Evolutionary conservation across 2,329 filamentous ascomycete species (phyloP), one percentile per base, ranked within the genome.

Genomic region (Penicillium sp.): DNA sequence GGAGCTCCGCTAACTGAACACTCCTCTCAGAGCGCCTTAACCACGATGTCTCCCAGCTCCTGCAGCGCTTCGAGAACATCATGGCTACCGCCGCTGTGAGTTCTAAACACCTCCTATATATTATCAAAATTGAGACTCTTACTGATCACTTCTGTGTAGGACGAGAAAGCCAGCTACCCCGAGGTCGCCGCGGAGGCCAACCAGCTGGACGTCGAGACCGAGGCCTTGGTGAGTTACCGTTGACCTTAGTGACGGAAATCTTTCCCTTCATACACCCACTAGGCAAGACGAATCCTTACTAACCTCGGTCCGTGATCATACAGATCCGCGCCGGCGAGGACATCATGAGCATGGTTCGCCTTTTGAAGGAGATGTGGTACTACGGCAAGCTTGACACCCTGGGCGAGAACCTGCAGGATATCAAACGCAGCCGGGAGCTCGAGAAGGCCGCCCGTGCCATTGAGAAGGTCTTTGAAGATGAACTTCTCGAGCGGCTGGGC

Each of bases 321-420:
- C 35, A 85, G 85, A 82, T 88, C 63, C 83, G 84, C 58, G 82
- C 84, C 1, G 83, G 84, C 14, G 86, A 90, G 75, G 86, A 88
- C 56, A 78, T 88, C 11, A 79, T 87, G 59, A 81, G 82, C 12
- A 72, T 89, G 14, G 86, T 85, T 28, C 82, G 87, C 22, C 81
- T 83, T 28, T 78, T 90, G 75, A 88, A 89, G 69, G 87, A 89
- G 69, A 79, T 86, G 22, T 89, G 87, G 87, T 77, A 89, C 5
- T 88, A 88, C 66, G 87, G 87, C 3, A 84, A 85, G 58, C 78
- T 89, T 45, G 81, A 88, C 58, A 87, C 85, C 0, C 70, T 88
- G 1, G 81, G 77, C 14, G 75, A 76, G 57, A 72, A 78, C 42
- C 75, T 76, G 35, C 67, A 73, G 20, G 76, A 79, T 54, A 66